A percentile compares a stretch with the other conserved stretches of the same genome.
These are phyloP conservation scores for Penicillium samsonianum DNA, from an alignment of 495 filamentous ascomycete genomes.

Conservation along the genomic window DNA sequence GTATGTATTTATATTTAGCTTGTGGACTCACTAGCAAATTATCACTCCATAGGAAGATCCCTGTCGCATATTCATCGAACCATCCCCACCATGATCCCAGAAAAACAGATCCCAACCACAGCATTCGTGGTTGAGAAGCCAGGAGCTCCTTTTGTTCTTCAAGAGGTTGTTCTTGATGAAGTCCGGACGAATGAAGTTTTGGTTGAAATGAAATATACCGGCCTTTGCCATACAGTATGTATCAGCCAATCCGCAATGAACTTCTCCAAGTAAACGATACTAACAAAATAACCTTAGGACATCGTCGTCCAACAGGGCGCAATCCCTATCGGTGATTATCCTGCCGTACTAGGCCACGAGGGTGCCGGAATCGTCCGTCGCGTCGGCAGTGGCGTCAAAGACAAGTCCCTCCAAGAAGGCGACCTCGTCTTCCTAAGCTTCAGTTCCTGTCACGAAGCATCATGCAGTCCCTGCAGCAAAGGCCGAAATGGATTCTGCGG, in stretches of 20 bases:
- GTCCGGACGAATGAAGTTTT: constrained; percentile 32
- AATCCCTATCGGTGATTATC: constrained; percentile 35
- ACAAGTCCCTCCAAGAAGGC: constrained; percentile 39
- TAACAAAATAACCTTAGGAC: constrained; percentile 18
- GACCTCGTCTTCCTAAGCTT: constrained; percentile 52
- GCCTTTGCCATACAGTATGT: constrained; percentile 37
- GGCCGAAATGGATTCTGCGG: constrained; percentile 33
- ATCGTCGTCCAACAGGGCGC: constrained; percentile 38
- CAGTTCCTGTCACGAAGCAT: constrained; percentile 33
- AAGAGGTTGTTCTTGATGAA: constrained; percentile 34
- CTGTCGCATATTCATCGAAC: neutral
- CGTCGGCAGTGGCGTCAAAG: constrained; percentile 44
- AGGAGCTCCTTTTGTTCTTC: constrained; percentile 28
- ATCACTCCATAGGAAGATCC: neutral
- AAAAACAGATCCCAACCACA: constrained; percentile 24
- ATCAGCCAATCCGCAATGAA: neutral
- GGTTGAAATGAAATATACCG: constrained; percentile 39
- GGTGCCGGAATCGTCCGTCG: constrained; percentile 50
- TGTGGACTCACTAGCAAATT: too few relatives aligned
- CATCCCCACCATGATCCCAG: constrained; percentile 24
- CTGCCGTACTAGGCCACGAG: constrained; percentile 55
- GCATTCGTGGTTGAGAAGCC: constrained; percentile 34
- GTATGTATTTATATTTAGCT: too few relatives aligned
- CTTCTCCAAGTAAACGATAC: neutral
- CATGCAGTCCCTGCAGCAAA: constrained; percentile 28